These are phyloP conservation scores for Globisporangium heterothallicum DNA, from an alignment of 352 stramenopile genomes.

Conservation along the genomic window DNA sequence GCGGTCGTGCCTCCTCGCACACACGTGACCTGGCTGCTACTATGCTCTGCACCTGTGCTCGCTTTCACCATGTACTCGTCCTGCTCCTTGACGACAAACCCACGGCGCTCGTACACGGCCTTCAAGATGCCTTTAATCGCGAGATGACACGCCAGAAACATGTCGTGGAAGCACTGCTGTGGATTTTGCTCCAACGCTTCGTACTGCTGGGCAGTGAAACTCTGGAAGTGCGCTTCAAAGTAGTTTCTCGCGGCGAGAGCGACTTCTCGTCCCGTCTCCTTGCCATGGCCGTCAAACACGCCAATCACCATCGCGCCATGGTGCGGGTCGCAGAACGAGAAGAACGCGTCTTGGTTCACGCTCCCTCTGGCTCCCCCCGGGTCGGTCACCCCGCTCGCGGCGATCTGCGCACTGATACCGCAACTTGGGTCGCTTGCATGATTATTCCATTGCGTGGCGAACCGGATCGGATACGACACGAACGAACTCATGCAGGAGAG, in stretches of 20 bases:
- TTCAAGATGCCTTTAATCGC: slow-evolving; percentile 59
- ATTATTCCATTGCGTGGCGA: slow-evolving; percentile 1
- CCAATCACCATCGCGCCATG: slow-evolving; percentile 49
- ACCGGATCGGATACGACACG: slow-evolving; percentile 3
- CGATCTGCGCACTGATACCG: slow-evolving; percentile 11
- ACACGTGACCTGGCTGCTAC: too few relatives aligned
- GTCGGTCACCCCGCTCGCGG: slow-evolving; percentile 49
- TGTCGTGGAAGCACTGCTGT: slow-evolving; percentile 31
- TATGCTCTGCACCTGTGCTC: too few relatives aligned
- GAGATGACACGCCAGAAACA: slow-evolving; percentile 61
- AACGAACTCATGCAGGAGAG: slow-evolving; percentile 5
- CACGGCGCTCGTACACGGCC: slow-evolving; percentile 48
- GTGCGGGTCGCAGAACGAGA: slow-evolving; percentile 45
- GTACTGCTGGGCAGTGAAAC: slow-evolving; percentile 40
- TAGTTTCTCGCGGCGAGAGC: slow-evolving; percentile 53
- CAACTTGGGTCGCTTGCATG: not conserved
- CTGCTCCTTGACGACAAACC: slow-evolving; percentile 55
- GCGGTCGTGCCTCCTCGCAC: slow-evolving; percentile 88
- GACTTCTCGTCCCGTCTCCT: slow-evolving; percentile 66
- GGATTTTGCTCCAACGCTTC: slow-evolving; percentile 46
- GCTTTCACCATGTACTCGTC: slow-evolving; percentile 55
- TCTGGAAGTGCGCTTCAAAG: slow-evolving; percentile 58
- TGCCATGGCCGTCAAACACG: slow-evolving; percentile 85
- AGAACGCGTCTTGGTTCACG: slow-evolving; percentile 89
- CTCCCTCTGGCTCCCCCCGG: slow-evolving; percentile 41